phyloP scores from a whole-genome alignment of 2,329 filamentous ascomycete genomes.

The Verruconis gallopava region DNA sequence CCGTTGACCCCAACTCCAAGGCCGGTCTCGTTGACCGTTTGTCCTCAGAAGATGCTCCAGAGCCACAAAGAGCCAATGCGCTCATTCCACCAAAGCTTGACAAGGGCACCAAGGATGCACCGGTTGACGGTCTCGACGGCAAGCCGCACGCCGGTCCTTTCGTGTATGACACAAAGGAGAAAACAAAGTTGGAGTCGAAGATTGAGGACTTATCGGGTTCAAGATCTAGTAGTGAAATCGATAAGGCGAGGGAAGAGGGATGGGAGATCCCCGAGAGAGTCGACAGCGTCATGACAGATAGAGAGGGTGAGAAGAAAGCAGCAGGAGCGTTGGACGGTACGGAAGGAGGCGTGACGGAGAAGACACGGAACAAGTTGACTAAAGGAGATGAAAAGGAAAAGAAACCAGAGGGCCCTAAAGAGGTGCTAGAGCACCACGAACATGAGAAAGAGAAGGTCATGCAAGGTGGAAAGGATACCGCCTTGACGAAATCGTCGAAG shows the following conservation, averaged over 20 bases:
- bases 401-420: conserved; percentile 10
- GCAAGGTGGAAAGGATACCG: conserved; percentile 14
- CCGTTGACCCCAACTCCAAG: conserved; percentile 20
- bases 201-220: conserved; percentile 26
- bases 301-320: conserved; percentile 51
- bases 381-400: conserved; percentile 54
- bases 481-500: background rate
- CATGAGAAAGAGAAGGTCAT: conserved; percentile 18
- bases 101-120: conserved; percentile 61
- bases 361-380: conserved; percentile 60
- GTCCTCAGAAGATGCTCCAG: conserved; percentile 19
- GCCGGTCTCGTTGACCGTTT: conserved; percentile 12
- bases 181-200: conserved; percentile 20
- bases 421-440: conserved; percentile 13
- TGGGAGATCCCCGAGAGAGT: conserved; percentile 38
- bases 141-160: conserved; percentile 82
- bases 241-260: conserved; percentile 16
- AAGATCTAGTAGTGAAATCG: conserved; percentile 24
- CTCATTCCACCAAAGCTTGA: conserved; percentile 18
- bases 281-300: conserved; percentile 89
- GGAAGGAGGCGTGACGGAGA: conserved; percentile 79
- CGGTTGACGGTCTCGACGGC: conserved; percentile 84
- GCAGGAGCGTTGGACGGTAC: conserved; percentile 76
- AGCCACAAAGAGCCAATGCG: conserved; percentile 16
- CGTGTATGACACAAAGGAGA: conserved; percentile 37